A percentile compares a stretch with the other conserved stretches of the same genome.
These are phyloP conservation scores for Aureobasidium zeae DNA, from an alignment of 2,329 filamentous ascomycete species.

Conservation along the genomic window DNA sequence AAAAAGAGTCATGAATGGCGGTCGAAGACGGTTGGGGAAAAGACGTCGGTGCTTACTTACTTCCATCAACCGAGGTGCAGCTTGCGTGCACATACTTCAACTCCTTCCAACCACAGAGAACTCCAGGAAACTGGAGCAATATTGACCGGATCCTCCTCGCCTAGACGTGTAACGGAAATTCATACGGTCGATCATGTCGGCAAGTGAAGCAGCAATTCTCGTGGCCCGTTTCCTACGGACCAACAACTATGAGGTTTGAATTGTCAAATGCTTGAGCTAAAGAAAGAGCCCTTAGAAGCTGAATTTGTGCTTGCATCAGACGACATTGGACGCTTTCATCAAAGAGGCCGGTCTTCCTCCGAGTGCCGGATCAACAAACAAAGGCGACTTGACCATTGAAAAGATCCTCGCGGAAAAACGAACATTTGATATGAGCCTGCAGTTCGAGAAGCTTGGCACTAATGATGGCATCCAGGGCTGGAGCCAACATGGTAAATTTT, in stretches of 20 bases:
- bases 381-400: constrained; percentile 47
- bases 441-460: constrained; percentile 46
- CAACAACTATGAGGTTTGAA: constrained; percentile 29
- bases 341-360: constrained; percentile 45
- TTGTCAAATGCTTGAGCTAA: neutral
- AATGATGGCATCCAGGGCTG: constrained; percentile 30
- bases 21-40: too few relatives aligned
- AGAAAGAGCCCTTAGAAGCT: too few relatives aligned
- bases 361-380: constrained; percentile 38
- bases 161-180: too few relatives aligned
- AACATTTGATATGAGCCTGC: constrained; percentile 45
- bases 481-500: constrained; percentile 14
- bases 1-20: too few relatives aligned
- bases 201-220: constrained; percentile 27
- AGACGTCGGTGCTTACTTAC: neutral
- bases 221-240: constrained; percentile 31
- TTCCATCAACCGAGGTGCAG: constrained; percentile 8
- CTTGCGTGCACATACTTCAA: constrained; percentile 3
- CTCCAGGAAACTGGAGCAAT: constrained; percentile 3
- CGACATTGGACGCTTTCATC: constrained; percentile 50
- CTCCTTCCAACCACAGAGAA: constrained; percentile 3
- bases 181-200: constrained; percentile 23
- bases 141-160: neutral
- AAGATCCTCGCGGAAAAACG: constrained; percentile 52
- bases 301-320: constrained; percentile 29